Conservation (phyloP, 768 basidiomycete species). For the Tricholoma bakamatsutake region DNA sequence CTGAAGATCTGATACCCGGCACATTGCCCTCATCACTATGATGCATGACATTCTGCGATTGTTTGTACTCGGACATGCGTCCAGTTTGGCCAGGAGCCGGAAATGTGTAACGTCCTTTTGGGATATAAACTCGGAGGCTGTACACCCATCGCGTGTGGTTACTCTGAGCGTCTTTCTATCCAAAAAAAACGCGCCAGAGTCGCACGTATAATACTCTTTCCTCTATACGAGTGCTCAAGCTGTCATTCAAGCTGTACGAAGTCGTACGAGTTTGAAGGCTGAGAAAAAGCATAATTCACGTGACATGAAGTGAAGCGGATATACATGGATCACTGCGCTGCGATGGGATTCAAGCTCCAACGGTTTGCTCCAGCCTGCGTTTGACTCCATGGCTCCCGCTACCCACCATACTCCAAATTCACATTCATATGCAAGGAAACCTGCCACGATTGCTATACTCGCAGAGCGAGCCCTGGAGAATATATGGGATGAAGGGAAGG, state of each 20-base stretch:
- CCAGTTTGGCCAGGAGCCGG: too few species aligned
- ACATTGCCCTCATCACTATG: too few species aligned
- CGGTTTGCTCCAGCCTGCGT: not conserved
- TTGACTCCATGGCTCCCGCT: not conserved
- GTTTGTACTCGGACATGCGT: too few species aligned
- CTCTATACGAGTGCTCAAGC: not conserved
- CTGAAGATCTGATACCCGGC: too few species aligned
- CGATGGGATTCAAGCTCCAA: not conserved
- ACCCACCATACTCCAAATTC: not conserved
- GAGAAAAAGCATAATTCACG: not conserved
- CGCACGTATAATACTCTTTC: not conserved
- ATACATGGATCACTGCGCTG: not conserved
- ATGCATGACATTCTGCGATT: too few species aligned
- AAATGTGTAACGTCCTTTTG: not conserved
- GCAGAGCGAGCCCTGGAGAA: conserved; percentile 53
- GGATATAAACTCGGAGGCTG: not conserved
- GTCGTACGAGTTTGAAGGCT: not conserved
- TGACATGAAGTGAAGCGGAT: not conserved
- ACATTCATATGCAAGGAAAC: conserved; percentile 20
- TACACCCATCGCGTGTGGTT: not conserved
- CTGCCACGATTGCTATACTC: conserved; percentile 60
- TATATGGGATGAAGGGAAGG: conserved; percentile 50
- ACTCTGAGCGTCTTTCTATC: not conserved
- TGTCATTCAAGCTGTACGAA: not conserved
- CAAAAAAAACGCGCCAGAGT: not conserved